These are phyloP conservation scores for Cercospora sojina DNA, from an alignment of 2,329 filamentous ascomycete genomes.

Conservation along the genomic window DNA sequence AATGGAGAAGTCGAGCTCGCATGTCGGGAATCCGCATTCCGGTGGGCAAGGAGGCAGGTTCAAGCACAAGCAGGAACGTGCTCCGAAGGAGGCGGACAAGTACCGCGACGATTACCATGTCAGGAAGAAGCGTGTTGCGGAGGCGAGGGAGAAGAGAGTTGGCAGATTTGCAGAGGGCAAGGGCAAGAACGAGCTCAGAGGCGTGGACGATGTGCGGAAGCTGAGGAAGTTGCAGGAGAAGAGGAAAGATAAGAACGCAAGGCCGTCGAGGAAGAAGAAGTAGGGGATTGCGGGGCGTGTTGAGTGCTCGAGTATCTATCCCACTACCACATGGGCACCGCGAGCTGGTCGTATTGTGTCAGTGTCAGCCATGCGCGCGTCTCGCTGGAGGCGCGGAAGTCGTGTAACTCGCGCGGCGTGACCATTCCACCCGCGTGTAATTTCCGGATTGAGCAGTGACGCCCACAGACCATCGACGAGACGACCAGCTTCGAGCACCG, in stretches of 20 bases:
- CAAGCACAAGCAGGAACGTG: conserved; percentile 82
- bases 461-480: not conserved
- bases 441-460: not conserved
- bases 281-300: not conserved
- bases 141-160: conserved; percentile 80
- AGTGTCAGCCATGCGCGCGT: not conserved
- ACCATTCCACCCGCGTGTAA: not conserved
- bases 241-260: conserved; percentile 81
- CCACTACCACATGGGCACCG: not conserved
- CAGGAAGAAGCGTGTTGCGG: conserved; percentile 84
- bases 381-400: not conserved
- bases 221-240: conserved; percentile 73
- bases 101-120: conserved; percentile 86
- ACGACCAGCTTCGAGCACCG: not conserved
- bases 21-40: conserved; percentile 34
- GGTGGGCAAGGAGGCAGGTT: conserved; percentile 58
- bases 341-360: not conserved
- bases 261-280: conserved; percentile 52
- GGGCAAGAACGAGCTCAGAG: conserved; percentile 79
- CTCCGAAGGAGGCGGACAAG: conserved; percentile 91
- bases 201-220: conserved; percentile 80
- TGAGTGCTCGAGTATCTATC: not conserved
- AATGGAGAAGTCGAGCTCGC: conserved; percentile 54
- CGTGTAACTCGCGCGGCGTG: not conserved
- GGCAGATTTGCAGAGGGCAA: conserved; percentile 67